Evolutionary conservation across 2,329 filamentous ascomycete genomes (phyloP).

Genomic region (Neofusicoccum ribis): DNA sequence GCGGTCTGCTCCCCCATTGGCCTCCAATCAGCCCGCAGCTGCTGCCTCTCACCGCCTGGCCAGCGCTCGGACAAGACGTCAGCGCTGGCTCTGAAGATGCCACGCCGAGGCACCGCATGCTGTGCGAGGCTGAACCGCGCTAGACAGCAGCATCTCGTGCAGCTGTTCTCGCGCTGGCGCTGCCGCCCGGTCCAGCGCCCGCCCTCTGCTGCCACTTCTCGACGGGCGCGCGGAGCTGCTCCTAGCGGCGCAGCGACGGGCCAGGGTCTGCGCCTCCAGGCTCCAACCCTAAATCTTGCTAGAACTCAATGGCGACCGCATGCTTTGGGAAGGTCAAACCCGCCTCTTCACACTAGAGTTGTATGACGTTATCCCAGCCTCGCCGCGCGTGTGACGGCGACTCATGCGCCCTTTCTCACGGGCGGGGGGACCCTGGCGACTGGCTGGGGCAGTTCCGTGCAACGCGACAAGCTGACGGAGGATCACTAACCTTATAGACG

Average conservation of each 20-base stretch:
- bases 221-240: neutral
- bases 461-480: neutral
- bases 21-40: neutral
- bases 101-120: neutral
- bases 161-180: neutral
- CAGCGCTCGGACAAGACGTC: neutral
- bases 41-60: neutral
- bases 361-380: conserved; percentile 16
- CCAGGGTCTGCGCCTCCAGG: neutral
- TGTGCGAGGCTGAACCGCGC: neutral
- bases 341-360: neutral
- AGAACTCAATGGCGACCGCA: neutral
- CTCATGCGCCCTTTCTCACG: neutral
- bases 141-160: neutral
- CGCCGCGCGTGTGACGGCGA: neutral
- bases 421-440: neutral
- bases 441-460: neutral
- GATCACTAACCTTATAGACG: neutral
- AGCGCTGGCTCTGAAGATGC: neutral
- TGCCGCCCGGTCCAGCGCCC: neutral
- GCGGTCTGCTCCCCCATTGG: conserved; percentile 10
- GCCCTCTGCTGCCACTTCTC: neutral
- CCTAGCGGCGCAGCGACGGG: neutral
- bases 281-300: neutral
- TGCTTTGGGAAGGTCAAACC: neutral